Evolutionary conservation across 2,329 filamentous ascomycete species (phyloP).

Genomic region (Beauveria sp.): DNA sequence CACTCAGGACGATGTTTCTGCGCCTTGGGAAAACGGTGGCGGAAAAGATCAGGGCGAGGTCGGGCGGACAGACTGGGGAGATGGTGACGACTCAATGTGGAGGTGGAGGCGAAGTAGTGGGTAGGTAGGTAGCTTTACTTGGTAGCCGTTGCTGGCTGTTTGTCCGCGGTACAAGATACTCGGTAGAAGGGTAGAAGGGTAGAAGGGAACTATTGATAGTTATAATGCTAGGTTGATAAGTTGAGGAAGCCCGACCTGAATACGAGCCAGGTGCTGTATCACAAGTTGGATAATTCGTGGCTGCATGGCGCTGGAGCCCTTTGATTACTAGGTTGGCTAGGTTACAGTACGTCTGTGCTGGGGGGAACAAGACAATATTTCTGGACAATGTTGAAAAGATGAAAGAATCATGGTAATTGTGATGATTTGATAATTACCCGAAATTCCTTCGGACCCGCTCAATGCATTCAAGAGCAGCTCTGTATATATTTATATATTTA

Average conservation of each 20-base stretch:
- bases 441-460: no score
- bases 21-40: background rate
- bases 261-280: background rate
- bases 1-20: background rate
- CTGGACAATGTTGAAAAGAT: no score
- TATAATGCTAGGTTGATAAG: no score
- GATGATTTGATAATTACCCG: no score
- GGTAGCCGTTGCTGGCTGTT: background rate
- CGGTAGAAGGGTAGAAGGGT: no score
- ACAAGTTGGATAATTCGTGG: background rate
- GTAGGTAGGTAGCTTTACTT: background rate
- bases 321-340: background rate
- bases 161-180: no score
- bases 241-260: no score
- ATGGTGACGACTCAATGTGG: background rate
- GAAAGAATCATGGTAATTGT: no score
- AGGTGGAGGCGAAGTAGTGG: constrained; percentile 7
- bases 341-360: background rate
- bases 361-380: no score
- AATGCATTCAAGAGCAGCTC: no score
- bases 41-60: background rate
- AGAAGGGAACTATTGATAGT: no score
- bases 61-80: background rate
- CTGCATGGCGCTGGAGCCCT: background rate
- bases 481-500: no score